Conservation (phyloP, 2,329 filamentous ascomycete species). For the Penicillium freii region DNA sequence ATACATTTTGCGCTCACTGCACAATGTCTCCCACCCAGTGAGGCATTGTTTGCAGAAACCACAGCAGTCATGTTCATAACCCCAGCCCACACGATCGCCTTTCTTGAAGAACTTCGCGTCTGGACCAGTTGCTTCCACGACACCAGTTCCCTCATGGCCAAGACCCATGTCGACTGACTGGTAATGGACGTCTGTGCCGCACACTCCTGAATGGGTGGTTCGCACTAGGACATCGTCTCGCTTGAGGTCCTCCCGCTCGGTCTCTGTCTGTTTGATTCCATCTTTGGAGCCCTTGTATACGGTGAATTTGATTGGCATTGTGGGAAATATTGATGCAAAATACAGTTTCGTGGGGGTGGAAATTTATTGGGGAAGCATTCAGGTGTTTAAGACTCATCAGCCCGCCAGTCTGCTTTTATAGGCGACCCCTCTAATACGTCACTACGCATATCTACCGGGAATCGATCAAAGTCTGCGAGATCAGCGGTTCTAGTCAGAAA, state of each 20-base stretch:
- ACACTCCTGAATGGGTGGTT: conserved; percentile 66
- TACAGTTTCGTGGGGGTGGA: not conserved
- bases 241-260: conserved; percentile 39
- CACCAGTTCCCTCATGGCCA: conserved; percentile 42
- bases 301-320: conserved; percentile 50
- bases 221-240: conserved; percentile 56
- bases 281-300: conserved; percentile 63
- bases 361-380: not conserved
- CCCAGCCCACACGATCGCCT: conserved; percentile 46
- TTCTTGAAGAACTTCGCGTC: conserved; percentile 36
- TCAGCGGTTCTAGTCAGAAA: not conserved
- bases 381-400: not conserved
- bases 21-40: conserved; percentile 33
- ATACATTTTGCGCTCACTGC: conserved; percentile 38
- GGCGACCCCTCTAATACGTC: not conserved
- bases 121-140: conserved; percentile 33
- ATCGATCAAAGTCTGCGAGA: not conserved
- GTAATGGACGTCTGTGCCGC: conserved; percentile 57
- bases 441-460: not conserved
- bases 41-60: conserved; percentile 40
- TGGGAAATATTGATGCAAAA: not conserved
- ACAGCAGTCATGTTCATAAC: conserved; percentile 40
- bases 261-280: conserved; percentile 55
- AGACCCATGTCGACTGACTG: conserved; percentile 33
- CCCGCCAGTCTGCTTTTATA: not conserved